Percentiles rank a stretch among this genome's conserved stretches.
phyloP scores from a whole-genome alignment of 1,284 basidiomycete genomes.

The Trichosporon faecale region DNA sequence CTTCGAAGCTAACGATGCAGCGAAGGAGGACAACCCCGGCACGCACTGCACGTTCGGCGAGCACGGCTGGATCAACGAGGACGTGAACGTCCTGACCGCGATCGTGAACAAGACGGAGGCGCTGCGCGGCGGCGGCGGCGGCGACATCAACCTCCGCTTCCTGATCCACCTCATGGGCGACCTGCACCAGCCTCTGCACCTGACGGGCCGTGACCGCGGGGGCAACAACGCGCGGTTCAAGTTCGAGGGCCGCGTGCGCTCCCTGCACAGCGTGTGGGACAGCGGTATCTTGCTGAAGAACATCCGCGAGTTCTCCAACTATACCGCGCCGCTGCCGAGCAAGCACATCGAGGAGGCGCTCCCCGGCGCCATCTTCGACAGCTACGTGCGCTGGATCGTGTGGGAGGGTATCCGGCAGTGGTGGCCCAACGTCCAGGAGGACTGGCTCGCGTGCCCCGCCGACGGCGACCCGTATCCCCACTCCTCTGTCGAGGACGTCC shows the following conservation, averaged over 20 bases:
- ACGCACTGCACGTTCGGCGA: conserved; percentile 71
- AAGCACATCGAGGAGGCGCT: conserved; percentile 68
- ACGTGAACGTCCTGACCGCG: conserved; percentile 69
- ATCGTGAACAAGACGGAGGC: conserved; percentile 67
- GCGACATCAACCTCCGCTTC: conserved; percentile 72
- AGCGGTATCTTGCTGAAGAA: conserved; percentile 73
- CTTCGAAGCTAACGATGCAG: conserved; percentile 21
- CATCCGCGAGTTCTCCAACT: conserved; percentile 70
- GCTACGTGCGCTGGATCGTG: conserved; percentile 79
- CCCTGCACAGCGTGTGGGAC: conserved; percentile 85
- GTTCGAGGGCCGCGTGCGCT: conserved; percentile 62
- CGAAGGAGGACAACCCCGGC: conserved; percentile 65
- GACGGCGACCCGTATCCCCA: conserved; percentile 50
- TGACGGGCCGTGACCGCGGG: conserved; percentile 77
- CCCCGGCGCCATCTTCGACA: conserved; percentile 77
- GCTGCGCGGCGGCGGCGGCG: conserved; percentile 39
- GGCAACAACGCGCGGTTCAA: conserved; percentile 71
- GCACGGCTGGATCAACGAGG: conserved; percentile 67
- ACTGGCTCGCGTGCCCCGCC: conserved; percentile 67
- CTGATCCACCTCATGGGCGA: conserved; percentile 87
- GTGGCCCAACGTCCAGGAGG: conserved; percentile 60
- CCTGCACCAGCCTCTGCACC: conserved; percentile 84
- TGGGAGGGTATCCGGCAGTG: conserved; percentile 70
- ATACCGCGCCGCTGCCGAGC: conserved; percentile 65
- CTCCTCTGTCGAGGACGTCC: conserved; percentile 25